Evolutionary conservation across 441 rosid genomes (phyloP).

Genomic region (Kokia cookei): DNA sequence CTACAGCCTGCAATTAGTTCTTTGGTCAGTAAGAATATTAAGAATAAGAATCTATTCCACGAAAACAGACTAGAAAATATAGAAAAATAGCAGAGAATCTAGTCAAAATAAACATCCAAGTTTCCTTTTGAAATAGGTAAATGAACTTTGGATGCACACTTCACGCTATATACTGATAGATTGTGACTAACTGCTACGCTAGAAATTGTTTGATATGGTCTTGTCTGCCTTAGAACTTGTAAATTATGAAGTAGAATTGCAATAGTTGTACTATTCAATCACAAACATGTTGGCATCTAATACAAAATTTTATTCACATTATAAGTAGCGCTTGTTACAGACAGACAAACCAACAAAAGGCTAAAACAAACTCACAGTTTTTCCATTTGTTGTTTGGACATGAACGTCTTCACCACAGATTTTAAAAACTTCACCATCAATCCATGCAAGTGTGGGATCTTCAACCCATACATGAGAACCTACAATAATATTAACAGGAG

Average conservation of each 20-base stretch:
- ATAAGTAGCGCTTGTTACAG: not conserved
- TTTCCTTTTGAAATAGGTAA: conserved; percentile 13
- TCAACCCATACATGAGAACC: not conserved
- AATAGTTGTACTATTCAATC: not conserved
- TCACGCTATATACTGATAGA: conserved; percentile 3
- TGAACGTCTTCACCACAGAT: conserved; percentile 76
- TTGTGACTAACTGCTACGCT: conserved; percentile 1
- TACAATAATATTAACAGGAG: conserved; percentile 36
- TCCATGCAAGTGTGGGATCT: not conserved
- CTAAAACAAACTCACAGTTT: conserved; percentile 52
- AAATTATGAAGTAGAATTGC: not conserved
- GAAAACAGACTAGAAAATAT: not conserved
- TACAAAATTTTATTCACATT: conserved; percentile 2
- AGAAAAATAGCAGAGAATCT: not conserved
- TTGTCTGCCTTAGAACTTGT: conserved; percentile 5
- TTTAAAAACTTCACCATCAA: conserved; percentile 54
- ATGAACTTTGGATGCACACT: conserved; percentile 5
- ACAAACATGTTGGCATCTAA: not conserved
- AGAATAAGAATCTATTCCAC: not conserved
- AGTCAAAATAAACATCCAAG: not conserved
- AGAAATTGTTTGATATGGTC: not conserved
- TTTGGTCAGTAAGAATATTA: not conserved
- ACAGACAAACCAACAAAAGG: not conserved
- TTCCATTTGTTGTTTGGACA: conserved; percentile 54
- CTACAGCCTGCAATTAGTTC: conserved; percentile 37